Evolutionary conservation across 352 stramenopile species (phyloP).

Genomic region (Phytophthora aleatoria): DNA sequence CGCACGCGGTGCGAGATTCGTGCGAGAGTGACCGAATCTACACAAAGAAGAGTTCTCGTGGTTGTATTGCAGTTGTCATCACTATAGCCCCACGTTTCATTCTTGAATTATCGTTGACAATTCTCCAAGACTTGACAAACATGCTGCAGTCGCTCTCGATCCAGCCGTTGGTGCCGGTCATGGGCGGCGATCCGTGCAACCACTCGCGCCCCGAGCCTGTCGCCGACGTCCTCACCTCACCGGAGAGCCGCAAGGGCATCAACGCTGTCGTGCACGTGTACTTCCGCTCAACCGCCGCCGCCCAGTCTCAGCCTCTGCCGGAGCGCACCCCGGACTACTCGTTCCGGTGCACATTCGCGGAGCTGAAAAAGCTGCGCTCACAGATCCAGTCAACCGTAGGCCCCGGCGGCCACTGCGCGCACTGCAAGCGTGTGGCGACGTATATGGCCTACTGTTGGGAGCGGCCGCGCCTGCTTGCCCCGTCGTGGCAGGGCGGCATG

Average conservation of each 20-base stretch:
- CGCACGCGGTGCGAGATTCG: constrained; percentile 32
- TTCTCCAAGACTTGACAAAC: not conserved
- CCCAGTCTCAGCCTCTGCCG: constrained; percentile 11
- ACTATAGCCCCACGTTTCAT: constrained; percentile 15
- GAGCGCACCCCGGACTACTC: constrained; percentile 33
- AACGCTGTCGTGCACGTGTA: constrained; percentile 34
- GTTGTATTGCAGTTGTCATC: constrained; percentile 24
- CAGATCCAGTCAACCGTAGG: constrained; percentile 31
- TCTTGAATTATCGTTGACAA: constrained; percentile 22
- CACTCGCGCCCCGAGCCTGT: constrained; percentile 32
- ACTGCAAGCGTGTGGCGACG: constrained; percentile 38
- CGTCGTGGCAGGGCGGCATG: constrained; percentile 40
- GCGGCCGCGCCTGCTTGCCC: constrained; percentile 35
- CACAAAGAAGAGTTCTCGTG: constrained; percentile 18
- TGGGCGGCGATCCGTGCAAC: constrained; percentile 24
- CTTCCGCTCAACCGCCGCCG: constrained; percentile 13
- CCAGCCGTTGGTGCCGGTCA: constrained; percentile 29
- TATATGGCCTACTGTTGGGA: constrained; percentile 47
- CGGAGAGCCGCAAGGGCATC: constrained; percentile 30
- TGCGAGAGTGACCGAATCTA: constrained; percentile 17
- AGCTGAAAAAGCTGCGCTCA: constrained; percentile 38
- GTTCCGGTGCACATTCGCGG: constrained; percentile 32
- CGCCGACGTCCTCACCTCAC: constrained; percentile 23
- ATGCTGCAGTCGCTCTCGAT: constrained; percentile 48
- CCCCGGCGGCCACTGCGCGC: constrained; percentile 29